Evolutionary conservation across 495 filamentous ascomycete species (phyloP).

Genomic region (Trichocladium uniseriatum): DNA sequence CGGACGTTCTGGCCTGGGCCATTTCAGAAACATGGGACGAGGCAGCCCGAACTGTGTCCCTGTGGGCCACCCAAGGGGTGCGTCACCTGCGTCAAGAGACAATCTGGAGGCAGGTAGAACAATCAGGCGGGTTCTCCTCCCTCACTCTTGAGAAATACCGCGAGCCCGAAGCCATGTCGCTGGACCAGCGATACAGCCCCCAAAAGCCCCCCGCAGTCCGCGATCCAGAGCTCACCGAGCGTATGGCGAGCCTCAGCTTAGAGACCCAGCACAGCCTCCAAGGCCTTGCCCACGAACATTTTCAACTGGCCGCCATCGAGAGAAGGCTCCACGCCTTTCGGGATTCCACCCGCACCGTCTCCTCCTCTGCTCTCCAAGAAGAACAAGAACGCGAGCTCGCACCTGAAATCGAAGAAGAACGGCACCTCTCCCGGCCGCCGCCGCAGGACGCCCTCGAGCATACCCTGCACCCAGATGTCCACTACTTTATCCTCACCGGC

Average conservation of each 20-base stretch:
- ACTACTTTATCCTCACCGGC: conserved; percentile 15
- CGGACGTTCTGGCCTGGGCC: not conserved
- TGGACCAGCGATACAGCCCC: too few relatives aligned
- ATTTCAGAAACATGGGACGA: conserved; percentile 8
- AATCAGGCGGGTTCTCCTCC: not conserved
- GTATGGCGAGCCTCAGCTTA: too few relatives aligned
- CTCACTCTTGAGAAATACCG: conserved; percentile 36
- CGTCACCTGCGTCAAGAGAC: conserved; percentile 2
- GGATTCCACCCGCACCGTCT: too few relatives aligned
- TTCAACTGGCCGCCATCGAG: too few relatives aligned
- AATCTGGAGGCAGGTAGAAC: not conserved
- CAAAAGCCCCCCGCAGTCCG: too few relatives aligned
- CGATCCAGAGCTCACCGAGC: too few relatives aligned
- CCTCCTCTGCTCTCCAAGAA: too few relatives aligned
- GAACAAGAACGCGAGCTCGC: conserved; percentile 64
- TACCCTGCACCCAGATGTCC: conserved; percentile 38
- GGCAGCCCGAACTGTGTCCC: not conserved
- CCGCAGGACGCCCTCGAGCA: conserved; percentile 31
- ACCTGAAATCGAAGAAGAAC: conserved; percentile 53
- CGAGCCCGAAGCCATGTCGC: conserved; percentile 28
- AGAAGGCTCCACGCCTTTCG: too few relatives aligned
- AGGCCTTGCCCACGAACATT: too few relatives aligned
- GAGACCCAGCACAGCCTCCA: too few relatives aligned
- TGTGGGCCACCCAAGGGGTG: conserved; percentile 1
- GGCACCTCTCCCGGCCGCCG: conserved; percentile 43